Percentiles rank a stretch among this genome's conserved stretches.
Conservation (phyloP, 345 rosid species). For the Bruguiera sexangula region DNA sequence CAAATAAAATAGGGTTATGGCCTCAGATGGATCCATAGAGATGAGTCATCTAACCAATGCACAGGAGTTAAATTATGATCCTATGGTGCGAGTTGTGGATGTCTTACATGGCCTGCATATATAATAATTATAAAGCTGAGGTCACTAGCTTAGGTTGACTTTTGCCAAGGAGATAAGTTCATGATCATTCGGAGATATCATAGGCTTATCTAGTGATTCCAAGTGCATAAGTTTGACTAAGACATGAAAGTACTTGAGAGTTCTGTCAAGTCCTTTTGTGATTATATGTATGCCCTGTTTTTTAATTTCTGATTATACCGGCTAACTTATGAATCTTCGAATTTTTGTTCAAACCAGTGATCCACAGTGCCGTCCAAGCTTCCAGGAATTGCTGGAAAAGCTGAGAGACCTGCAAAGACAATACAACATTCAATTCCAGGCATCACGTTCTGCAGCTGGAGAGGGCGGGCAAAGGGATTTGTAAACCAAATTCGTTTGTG, state of each 20-base stretch:
- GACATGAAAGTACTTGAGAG: not conserved
- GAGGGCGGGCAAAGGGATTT: conserved; percentile 46
- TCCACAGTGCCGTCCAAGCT: conserved; percentile 64
- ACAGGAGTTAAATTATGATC: not conserved
- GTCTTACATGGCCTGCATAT: not conserved
- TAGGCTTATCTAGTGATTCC: not conserved
- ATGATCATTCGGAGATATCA: not conserved
- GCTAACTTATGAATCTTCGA: conserved; percentile 10
- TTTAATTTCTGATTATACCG: not conserved
- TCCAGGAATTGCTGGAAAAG: conserved; percentile 83
- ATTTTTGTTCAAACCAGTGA: conserved; percentile 49
- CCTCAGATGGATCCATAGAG: not conserved
- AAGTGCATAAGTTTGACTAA: not conserved
- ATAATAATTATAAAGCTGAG: not conserved
- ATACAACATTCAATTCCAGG: conserved; percentile 57
- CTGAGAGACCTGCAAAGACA: conserved; percentile 79
- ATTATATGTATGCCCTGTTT: not conserved
- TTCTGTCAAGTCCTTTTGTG: too few species aligned
- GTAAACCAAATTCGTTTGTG: conserved; percentile 17
- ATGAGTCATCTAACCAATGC: not conserved
- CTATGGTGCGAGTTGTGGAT: not conserved
- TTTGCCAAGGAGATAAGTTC: not conserved
- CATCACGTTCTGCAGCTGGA: conserved; percentile 48
- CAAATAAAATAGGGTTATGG: not conserved
- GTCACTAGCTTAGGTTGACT: conserved; percentile 8